A percentile compares a stretch with the other conserved stretches of the same genome.
Conservation (phyloP, 1,284 basidiomycete genomes). For the Leccinum insolens region DNA sequence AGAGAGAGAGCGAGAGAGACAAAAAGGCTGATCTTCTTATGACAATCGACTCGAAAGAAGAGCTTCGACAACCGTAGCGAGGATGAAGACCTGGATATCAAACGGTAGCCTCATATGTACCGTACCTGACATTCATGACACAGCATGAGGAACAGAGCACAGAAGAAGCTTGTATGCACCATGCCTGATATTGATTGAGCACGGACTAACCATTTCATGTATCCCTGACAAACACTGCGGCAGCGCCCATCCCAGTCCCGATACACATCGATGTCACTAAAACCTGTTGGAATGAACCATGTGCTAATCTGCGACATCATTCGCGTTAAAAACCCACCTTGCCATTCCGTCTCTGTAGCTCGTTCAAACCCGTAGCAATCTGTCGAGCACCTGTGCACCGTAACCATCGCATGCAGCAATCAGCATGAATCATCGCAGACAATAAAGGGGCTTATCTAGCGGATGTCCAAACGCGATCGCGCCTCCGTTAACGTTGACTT, state of each 20-base stretch:
- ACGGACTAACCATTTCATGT: conserved; percentile 15
- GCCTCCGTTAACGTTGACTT: conserved; percentile 90
- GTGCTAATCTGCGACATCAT: background rate
- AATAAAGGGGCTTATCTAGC: conserved; percentile 62
- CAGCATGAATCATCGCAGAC: conserved; percentile 19
- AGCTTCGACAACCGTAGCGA: background rate
- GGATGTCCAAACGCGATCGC: conserved; percentile 89
- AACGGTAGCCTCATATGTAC: background rate
- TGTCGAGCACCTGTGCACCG: conserved; percentile 89
- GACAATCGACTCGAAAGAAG: background rate
- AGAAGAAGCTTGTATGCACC: background rate
- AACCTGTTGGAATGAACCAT: conserved; percentile 43
- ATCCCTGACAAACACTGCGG: conserved; percentile 70
- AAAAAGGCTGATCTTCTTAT: background rate
- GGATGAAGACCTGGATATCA: background rate
- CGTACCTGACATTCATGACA: background rate
- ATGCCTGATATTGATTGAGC: background rate
- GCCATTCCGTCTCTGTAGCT: conserved; percentile 74
- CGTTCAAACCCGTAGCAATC: conserved; percentile 86
- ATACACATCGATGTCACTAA: conserved; percentile 87
- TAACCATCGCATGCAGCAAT: conserved; percentile 37
- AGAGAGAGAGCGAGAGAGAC: background rate
- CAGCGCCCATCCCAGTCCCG: conserved; percentile 90
- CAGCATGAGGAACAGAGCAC: background rate
- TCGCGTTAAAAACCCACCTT: conserved; percentile 53